Evolutionary conservation across 2,329 filamentous ascomycete species (phyloP), one percentile per base, ranked within the genome.

Genomic region (Grosmannia huntii): DNA sequence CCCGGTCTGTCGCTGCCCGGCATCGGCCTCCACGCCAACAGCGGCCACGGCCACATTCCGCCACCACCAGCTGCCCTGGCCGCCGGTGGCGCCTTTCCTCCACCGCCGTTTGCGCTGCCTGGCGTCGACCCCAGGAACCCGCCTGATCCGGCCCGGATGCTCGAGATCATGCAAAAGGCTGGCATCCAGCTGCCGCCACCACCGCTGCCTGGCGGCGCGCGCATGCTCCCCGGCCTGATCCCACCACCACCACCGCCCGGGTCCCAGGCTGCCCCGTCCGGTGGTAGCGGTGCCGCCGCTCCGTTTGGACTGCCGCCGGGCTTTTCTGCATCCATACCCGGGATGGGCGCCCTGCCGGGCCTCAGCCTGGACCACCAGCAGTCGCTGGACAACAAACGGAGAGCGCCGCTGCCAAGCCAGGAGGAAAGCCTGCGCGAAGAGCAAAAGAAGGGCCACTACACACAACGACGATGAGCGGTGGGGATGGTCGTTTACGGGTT

Each of bases 401-500:
- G 85, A 61, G 88, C 80, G 6, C 89, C 88, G 10, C 72, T 95
- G 50, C 90, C 90, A 0, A 91, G 88, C 68, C 90, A 95, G 71
- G 83, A 88, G 67, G 90, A 94, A 68, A 91, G 87, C 64, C 72
- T 95, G 64, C 81, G 85, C 64, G 82, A 86, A 69, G 88, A 92
- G 70, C 89, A 92, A 75, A 80, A 79, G 58, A 75, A 76, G 57
- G 82, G 82, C 4, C 77, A 84, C 62, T 85, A 83, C 65, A 85
- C 80, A 19, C 71, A 79, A 55, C 68, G 74, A 25, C 53, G 53
- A 25, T 55, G 38, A n/a, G 31, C 3, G n/a, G 2, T 9, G 5
- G 12, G 19, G 21, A 14, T 19, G 21, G 48, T 55, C 14, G 46
- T 25, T 9, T 31, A 10, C 33, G 9, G 33, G 33, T 46, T 21